Base-by-base conservation (phyloP, 163 green algal species). In the Chloromonas sp. region DNA sequence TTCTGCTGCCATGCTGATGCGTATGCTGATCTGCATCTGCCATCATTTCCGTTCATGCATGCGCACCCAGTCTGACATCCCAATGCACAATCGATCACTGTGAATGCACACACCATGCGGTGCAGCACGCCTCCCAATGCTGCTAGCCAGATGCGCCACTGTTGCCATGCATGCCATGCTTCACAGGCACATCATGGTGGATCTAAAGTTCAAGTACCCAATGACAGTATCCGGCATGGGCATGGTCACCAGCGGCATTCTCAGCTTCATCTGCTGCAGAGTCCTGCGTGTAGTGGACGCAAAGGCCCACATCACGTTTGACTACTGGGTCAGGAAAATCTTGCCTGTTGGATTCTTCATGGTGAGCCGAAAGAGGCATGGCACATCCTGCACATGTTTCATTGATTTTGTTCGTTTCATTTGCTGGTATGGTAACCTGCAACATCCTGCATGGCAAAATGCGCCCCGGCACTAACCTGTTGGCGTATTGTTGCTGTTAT, bases 301-400 rank as follows among this genome's bases (percentile, higher is more conserved):
- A 0, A 92, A 95, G 60, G 83, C 84, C 1, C 78, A 60, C 2
- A 82, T 97, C 61, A 91, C 85, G 0, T 76, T 60, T 14, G 60
- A 80, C 14, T 95, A 95, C 81, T 95, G 93, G 84, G 2, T 90
- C 13, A 84, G 74, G 0, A 91, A 86, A 77, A 88, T 88, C 2
- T 76, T 96, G 81, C 93, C 93, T 13, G 90, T 97, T 60, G 95
- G 92, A n/a, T 88, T 98, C 60, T 95, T 97, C 87, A 98, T 98
- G 93, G 79, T 79, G 71, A 79, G 71, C 36, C 36, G 36, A 36
- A 36, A 14, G 14, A 79, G 14, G 71, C 66, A 5, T 74, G 66
- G 66, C 66, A 36, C 36, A 36, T 36, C 36, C 36, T 36, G 36
- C 36, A 36, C 36, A 36, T 36, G 36, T 36, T 36, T 36, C 36